Evolutionary conservation across 345 rosid species (phyloP), one percentile per base, ranked within the genome.

Genomic region (Brassica juncea): DNA sequence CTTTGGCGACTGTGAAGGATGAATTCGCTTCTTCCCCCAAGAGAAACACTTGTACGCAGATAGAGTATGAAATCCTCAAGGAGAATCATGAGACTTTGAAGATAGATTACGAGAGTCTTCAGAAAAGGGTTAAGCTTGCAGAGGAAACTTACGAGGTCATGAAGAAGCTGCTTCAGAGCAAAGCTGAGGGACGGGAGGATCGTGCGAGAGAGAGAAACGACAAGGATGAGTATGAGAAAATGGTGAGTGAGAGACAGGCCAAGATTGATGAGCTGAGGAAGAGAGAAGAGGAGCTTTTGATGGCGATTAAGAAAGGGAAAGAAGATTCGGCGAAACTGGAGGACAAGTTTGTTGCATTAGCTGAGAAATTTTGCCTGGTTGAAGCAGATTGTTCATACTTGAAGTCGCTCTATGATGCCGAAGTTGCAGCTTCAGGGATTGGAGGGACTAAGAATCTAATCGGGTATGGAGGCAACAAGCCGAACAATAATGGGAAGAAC

Each of bases 11-110:
- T 34, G 28, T 65, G 28, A 66, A 66, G 28, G 70, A 35, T 9
- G 70, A 35, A 8, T 66, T 19, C 52, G 52, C 15, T 35, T 42
- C 55, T 67, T 23, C 30, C 21, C 0, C 0, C 35, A 52, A 8
- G 35, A 11, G 35, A 25, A n/a, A 60, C 66, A 23, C 7, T 52
- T 52, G 27, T 9, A n/a, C 64, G 76, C 0, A 16, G 16, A 0
- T 28, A 31, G 68, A 66, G 39, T 6, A 72, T 66, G 54, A 66
- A 0, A 72, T 28, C 8, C 55, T 71, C 32, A 71, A 16, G 81
- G 76, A 77, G 76, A 64, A 77, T 25, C 71, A 77, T n/a, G 66
- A 77, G 71, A 64, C 4, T 4, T 9, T 71, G 27, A 0, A 0
- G 19, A 57, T 6, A 12, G 47, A 72, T 10, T 63, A 54, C 30